Evolutionary conservation across 352 stramenopile species (phyloP), one percentile per base, ranked within the genome.

Genomic region (Phytophthora brassicae): DNA sequence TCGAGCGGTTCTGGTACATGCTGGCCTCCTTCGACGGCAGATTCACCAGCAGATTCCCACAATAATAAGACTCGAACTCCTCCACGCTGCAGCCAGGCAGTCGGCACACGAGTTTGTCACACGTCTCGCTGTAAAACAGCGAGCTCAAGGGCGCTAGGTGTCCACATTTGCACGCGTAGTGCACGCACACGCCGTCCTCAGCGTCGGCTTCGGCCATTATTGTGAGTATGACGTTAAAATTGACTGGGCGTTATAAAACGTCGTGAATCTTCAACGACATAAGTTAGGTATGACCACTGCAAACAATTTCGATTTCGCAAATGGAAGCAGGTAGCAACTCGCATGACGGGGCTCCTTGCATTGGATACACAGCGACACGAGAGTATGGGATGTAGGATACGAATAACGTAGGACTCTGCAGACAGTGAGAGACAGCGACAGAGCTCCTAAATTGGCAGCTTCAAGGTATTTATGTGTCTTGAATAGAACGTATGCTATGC

Each of bases 61-160:
- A 96, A 71, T 95, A 96, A 69, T 92, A 96, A 12, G 84, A 87
- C 72, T 96, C 86, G 51, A 96, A 94, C 69, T 96, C 88, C 53
- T 95, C 77, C 20, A 94, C 64, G 45, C 79, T 90, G 68, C 86
- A 95, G 46, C 60, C 42, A 23, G 86, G 77, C 28, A 70, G 64
- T 17, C 84, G 83, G 20, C 86, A 95, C 26, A 95, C 84, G 11
- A 84, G 66, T 52, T 89, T 89, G 17, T 89, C 72, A 41, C 82
- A 90, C 23, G 81, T 74, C 36, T 93, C 84, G 54, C 86, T 93
- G 70, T 75, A 95, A 66, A 90, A 93, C 46, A 95, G 62, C 13
- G 66, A 53, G 46, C 68, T 49, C 13, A 92, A 38, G 14, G 86
- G 82, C 45, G 68, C 73, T 64, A 83, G 66, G 61, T 83, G 68